These are phyloP conservation scores for Ceratobasidium sp. DNA, from an alignment of 1,284 basidiomycete genomes.

Conservation along the genomic window DNA sequence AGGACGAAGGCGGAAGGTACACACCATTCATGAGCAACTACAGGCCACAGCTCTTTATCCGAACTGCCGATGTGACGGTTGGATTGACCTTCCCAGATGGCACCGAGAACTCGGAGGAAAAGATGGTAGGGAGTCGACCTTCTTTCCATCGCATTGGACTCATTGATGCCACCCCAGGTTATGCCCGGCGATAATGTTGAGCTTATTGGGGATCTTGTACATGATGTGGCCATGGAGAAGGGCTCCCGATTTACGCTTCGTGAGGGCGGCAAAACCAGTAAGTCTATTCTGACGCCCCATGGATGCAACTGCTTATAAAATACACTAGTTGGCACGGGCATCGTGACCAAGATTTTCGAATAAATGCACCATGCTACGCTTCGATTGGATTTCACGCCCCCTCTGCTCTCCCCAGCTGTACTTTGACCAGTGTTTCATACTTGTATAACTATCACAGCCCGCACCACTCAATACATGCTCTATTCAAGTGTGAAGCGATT, in stretches of 20 bases:
- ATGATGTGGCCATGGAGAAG: slow-evolving; percentile 92
- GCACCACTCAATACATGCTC: slow-evolving; percentile 36
- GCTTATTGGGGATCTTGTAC: slow-evolving; percentile 86
- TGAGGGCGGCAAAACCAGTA: slow-evolving; percentile 94
- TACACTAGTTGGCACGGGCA: slow-evolving; percentile 84
- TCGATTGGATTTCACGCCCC: background rate
- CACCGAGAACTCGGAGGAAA: slow-evolving; percentile 79
- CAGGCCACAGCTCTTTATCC: slow-evolving; percentile 95
- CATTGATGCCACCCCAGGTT: slow-evolving; percentile 66
- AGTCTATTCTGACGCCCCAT: slow-evolving; percentile 56
- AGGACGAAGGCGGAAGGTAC: slow-evolving; percentile 98
- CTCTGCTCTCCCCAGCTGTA: background rate
- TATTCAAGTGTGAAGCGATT: slow-evolving; percentile 13
- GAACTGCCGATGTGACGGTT: slow-evolving; percentile 95
- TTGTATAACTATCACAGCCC: slow-evolving; percentile 12
- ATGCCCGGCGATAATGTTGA: slow-evolving; percentile 99
- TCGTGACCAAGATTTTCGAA: slow-evolving; percentile 86
- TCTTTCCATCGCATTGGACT: slow-evolving; percentile 14
- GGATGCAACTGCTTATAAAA: background rate
- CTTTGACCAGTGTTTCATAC: slow-evolving; percentile 14
- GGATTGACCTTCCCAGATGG: slow-evolving; percentile 89
- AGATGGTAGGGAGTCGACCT: slow-evolving; percentile 70
- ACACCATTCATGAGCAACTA: slow-evolving; percentile 98
- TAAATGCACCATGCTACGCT: slow-evolving; percentile 46
- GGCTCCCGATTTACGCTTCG: slow-evolving; percentile 97